Base-by-base conservation (phyloP, 768 basidiomycete species). In the Collybia nuda region DNA sequence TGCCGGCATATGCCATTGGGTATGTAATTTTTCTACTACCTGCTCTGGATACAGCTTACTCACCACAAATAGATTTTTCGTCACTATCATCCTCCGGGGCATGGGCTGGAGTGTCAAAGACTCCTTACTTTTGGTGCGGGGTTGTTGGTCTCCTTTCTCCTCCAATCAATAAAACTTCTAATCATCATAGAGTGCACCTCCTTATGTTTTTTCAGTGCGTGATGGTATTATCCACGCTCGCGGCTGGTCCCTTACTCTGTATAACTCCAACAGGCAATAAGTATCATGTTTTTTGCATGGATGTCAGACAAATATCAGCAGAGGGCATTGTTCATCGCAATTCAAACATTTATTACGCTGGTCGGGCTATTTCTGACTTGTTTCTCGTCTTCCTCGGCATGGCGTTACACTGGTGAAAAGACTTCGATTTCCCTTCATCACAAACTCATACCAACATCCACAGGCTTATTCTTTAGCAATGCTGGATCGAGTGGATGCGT, bases 41-140 rank as follows among this genome's bases (percentile, higher is more conserved):
- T 43, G n/a, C 37, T 52, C 12, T 38, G 46, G 40, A 18, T 44
- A 26, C 12, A 5, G 14, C 21, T 49, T 28, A 35, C 22, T 51
- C 6, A 41, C 44, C 6, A 40, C 14, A 47, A 48, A 21, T 29
- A 18, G 23, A 35, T 75, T 68, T 51, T 80, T 80, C 48, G 54
- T 79, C 24, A 73, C 77, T 5, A 69, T 74, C 47, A 78, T 80
- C 37, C 63, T 80, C 43, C 66, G 69, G 17, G 73, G 74, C 3
- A 73, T 80, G 73, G 78, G 78, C 12, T 79, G 78, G 78, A 71
- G 66, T 45, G 54, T 71, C 29, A 60, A 61, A 14, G 61, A 70
- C 21, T 74, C 77, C 11, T 57, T 79, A 41, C 64, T 79, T 39
- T 44, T 36, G 8, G 28, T 26, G 48, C 2, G 37, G 3, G 28